A percentile compares a stretch with the other conserved stretches of the same genome.
Conservation (phyloP, 495 filamentous ascomycete genomes). For the Penicillium canariense region DNA sequence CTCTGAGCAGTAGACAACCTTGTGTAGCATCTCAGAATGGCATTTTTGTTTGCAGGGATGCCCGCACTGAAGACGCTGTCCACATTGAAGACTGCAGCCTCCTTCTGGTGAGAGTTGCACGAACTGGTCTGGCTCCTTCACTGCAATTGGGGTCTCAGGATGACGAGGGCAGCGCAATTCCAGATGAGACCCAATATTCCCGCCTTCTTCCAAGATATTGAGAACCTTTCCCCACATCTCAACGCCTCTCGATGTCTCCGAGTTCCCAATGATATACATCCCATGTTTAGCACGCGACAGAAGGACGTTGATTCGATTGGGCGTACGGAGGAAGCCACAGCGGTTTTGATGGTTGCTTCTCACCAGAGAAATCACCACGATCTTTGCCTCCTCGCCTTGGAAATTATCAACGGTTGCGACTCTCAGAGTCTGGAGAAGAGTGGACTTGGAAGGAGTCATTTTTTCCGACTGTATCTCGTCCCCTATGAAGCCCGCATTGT, state of each 20-base stretch:
- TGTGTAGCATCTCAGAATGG: constrained; percentile 65
- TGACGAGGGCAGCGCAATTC: constrained; percentile 68
- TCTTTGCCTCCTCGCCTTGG: constrained; percentile 78
- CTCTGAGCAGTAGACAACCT: constrained; percentile 60
- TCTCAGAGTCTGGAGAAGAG: constrained; percentile 51
- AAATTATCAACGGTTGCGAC: constrained; percentile 88
- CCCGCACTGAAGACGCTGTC: constrained; percentile 62
- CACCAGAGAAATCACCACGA: constrained; percentile 80
- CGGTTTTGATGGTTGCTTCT: constrained; percentile 62
- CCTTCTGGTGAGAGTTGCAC: constrained; percentile 57
- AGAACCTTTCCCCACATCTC: constrained; percentile 71
- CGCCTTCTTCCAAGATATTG: constrained; percentile 45
- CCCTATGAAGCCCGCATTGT: constrained; percentile 46
- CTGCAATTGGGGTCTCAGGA: constrained; percentile 52
- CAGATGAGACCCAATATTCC: constrained; percentile 53
- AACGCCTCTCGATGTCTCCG: constrained; percentile 52
- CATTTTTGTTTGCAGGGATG: constrained; percentile 69
- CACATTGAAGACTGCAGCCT: constrained; percentile 47
- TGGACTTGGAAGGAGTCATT: not conserved
- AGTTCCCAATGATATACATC: constrained; percentile 83
- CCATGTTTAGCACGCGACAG: constrained; percentile 71
- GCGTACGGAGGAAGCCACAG: constrained; percentile 65
- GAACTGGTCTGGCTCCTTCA: constrained; percentile 63
- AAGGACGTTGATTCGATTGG: constrained; percentile 85
- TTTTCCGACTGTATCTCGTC: constrained; percentile 7